Evolutionary conservation across 306 rosid species (phyloP), one percentile per base, ranked within the genome.

Genomic region (Geum urbanum): DNA sequence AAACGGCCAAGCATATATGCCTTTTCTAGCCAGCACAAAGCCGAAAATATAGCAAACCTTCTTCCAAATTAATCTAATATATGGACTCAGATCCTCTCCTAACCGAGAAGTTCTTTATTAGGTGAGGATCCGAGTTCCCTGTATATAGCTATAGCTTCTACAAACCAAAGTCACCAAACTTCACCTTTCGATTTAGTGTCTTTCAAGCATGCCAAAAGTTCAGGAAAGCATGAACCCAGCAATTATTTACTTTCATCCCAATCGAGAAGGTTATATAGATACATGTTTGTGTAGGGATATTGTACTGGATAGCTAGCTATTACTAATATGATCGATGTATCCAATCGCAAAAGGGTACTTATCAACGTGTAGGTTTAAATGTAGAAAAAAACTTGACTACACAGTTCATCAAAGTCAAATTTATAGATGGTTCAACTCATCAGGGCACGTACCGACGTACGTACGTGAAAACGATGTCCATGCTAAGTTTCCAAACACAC

Each of bases 401-500:
- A 19, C 6, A 52, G 20, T 46, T 37, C 12, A 12, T 3, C 1
- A 5, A 16, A 67, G 49, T 52, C 50, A 52, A 11, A 15, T 52
- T 51, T 52, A 51, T 37, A 77, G 82, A 46, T 52, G 72, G 83
- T 74, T 83, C 79, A 82, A 69, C 32, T 66, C 59, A 37, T 67
- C 63, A 62, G 55, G 79, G 65, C 27, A 24, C 27, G 27, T 24
- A 24, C 27, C 27, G 27, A 24, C 27, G 27, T 74, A 69, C 69
- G 76, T 79, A 19, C 27, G 32, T 22, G 75, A 59, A 48, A 43
- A 24, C 27, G 27, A 24, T 24, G 27, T 24, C 27, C 27, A 24
- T 2, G 27, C 27, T 0, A 24, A 24, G 27, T 24, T 24, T 24
- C 27, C 27, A 24, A 24, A 24, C 27, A 24, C 27, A 2, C 27